Base-by-base conservation (phyloP, 495 filamentous ascomycete species). In the Glonium stellatum region DNA sequence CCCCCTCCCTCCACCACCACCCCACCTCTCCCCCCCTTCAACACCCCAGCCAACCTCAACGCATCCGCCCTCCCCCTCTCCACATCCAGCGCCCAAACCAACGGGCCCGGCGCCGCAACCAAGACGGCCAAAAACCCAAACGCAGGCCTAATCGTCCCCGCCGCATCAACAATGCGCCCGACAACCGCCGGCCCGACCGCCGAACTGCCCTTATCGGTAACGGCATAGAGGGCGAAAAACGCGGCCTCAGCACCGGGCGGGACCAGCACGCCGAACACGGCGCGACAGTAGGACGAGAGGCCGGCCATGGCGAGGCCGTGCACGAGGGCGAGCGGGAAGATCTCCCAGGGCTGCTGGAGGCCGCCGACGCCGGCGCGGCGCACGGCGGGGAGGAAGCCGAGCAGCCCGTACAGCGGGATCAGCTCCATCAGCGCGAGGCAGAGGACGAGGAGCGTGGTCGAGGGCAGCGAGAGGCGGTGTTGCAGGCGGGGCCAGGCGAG, bases 151-250 rank as follows among this genome's bases (percentile, higher is more conserved):
- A 72, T 72, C 8, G 58, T 64, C 6, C 70, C 70, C 18, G 55
- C 59, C 6, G 48, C 19, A 57, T 72, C 70, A 6, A 70, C 66
- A 36, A 72, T 71, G 21, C 47, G 52, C 5, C 69, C 70, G 1
- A 71, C 69, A 36, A 72, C 50, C 15, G 69, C 66, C 10, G 70
- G 70, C 5, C 70, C 70, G 42, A 72, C 23, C 18, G 63, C 69
- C 49, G 55, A 61, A 53, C 58, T 64, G 9, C 70, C 70, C 48
- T 72, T 72, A 54, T 72, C 70, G 11, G 70, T 71, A 18, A 72
- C 58, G 5, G 70, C 70, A 57, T 69, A 72, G 19, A 72, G 48
- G 0, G 70, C 69, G 39, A 66, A 72, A 47, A 72, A 72, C 1
- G 69, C 67, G 11, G 70, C 69, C 42, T 72, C 70, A 21, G 60